These are phyloP conservation scores for Teratosphaeriaceae sp. DNA, from an alignment of 2,329 filamentous ascomycete species.

Conservation along the genomic window DNA sequence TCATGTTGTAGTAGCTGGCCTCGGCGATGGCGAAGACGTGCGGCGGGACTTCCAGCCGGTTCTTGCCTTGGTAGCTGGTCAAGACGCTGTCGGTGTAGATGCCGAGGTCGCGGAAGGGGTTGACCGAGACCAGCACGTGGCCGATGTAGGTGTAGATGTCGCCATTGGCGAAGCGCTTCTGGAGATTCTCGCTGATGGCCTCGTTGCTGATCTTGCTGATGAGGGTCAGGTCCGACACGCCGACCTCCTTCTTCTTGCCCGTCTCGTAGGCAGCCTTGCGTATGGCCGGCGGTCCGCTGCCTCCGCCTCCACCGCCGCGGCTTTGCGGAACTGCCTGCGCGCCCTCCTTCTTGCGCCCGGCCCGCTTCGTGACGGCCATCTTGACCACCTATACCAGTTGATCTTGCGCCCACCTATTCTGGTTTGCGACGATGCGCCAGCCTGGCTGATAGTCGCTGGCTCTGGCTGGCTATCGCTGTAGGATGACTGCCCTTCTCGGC, in stretches of 20 bases:
- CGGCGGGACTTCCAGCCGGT: slow-evolving; percentile 76
- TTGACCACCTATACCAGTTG: too few species aligned
- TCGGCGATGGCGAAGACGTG: slow-evolving; percentile 98
- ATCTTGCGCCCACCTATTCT: too few species aligned
- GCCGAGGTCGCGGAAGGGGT: slow-evolving; percentile 89
- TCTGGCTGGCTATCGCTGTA: too few species aligned
- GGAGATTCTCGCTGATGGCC: slow-evolving; percentile 97
- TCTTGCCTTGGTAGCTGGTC: slow-evolving; percentile 93
- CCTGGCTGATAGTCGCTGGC: too few species aligned
- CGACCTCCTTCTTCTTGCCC: slow-evolving; percentile 98
- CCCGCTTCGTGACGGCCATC: slow-evolving; percentile 50
- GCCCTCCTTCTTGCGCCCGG: slow-evolving; percentile 51
- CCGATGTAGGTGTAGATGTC: slow-evolving; percentile 99
- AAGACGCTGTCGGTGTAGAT: slow-evolving; percentile 96
- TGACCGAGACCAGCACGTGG: slow-evolving; percentile 98
- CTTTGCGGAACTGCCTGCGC: slow-evolving; percentile 33
- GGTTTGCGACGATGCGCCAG: too few species aligned
- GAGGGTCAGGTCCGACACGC: slow-evolving; percentile 93
- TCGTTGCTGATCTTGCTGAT: slow-evolving; percentile 99
- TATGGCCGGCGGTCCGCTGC: slow-evolving; percentile 61
- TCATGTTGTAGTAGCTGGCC: slow-evolving; percentile 98
- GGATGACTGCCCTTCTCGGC: too few species aligned
- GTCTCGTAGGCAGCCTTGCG: slow-evolving; percentile 95
- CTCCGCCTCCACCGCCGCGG: slow-evolving; percentile 30
- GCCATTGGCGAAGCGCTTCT: slow-evolving; percentile 93